Evolutionary conservation across 2,329 filamentous ascomycete genomes (phyloP).

Genomic region (Paraconiothyrium sp.): DNA sequence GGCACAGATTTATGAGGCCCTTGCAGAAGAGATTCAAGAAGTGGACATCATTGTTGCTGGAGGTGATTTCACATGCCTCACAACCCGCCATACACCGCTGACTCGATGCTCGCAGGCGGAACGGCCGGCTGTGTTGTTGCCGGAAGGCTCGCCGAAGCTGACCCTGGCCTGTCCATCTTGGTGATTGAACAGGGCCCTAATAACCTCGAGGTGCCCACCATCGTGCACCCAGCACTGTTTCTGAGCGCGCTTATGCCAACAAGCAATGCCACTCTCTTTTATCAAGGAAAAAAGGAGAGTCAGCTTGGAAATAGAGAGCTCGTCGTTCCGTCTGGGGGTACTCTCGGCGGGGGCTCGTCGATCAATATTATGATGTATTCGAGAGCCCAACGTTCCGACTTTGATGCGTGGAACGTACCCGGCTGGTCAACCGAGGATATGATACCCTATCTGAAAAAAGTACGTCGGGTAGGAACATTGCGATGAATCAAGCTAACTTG

Average conservation of each 20-base stretch:
- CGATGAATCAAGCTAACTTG: neutral
- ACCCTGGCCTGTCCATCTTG: conserved; percentile 60
- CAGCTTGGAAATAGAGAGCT: conserved; percentile 58
- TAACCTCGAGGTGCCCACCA: conserved; percentile 58
- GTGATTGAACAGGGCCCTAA: conserved; percentile 65
- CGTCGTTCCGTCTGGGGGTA: conserved; percentile 57
- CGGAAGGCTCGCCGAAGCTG: conserved; percentile 60
- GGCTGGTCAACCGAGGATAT: conserved; percentile 65
- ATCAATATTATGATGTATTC: conserved; percentile 57
- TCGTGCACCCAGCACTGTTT: conserved; percentile 64
- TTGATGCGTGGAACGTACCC: conserved; percentile 62
- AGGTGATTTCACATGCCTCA: conserved; percentile 35
- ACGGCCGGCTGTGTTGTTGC: conserved; percentile 61
- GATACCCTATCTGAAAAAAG: conserved; percentile 63
- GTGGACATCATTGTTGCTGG: conserved; percentile 62
- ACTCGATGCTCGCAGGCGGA: conserved; percentile 46
- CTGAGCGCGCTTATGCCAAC: conserved; percentile 58
- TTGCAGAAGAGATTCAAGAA: conserved; percentile 48
- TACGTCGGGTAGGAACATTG: conserved; percentile 25
- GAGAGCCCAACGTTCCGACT: conserved; percentile 58
- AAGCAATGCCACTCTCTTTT: conserved; percentile 63
- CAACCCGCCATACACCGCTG: conserved; percentile 52
- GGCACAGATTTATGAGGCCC: neutral
- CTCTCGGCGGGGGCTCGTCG: conserved; percentile 67
- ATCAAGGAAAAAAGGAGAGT: conserved; percentile 58